Evolutionary conservation across 1,284 basidiomycete genomes (phyloP).

Genomic region (Apiotrichum laibachii): DNA sequence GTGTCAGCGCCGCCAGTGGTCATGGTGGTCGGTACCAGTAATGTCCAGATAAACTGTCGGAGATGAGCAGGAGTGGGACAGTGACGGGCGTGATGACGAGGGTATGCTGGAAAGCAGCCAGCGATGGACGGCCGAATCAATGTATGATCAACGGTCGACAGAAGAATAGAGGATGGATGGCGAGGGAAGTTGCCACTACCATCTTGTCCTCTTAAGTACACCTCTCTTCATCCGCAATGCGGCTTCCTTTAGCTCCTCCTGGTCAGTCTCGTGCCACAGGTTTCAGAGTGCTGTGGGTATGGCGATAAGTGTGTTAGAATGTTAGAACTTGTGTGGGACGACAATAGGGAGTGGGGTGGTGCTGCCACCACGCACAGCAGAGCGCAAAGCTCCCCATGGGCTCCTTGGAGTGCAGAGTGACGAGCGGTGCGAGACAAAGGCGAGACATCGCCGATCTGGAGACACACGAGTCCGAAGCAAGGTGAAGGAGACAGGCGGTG

Average conservation of each 20-base stretch:
- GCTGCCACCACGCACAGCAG: no score
- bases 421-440: no score
- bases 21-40: neutral
- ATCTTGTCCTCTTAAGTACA: neutral
- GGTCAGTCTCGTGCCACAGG: no score
- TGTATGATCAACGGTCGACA: neutral
- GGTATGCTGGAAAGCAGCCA: neutral
- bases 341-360: no score
- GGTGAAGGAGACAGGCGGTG: no score
- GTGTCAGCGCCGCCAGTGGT: neutral
- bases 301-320: no score
- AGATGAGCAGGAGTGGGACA: neutral
- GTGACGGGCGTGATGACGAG: neutral
- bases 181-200: neutral
- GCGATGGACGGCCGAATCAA: neutral
- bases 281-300: no score
- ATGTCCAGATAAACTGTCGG: neutral
- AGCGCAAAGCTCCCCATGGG: no score
- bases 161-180: neutral
- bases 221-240: neutral
- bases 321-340: no score
- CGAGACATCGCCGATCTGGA: no score
- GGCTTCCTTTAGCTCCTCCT: neutral
- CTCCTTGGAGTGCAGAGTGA: no score
- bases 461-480: no score